phyloP scores from a whole-genome alignment of 2,329 filamentous ascomycete species.

The Venturia effusa region DNA sequence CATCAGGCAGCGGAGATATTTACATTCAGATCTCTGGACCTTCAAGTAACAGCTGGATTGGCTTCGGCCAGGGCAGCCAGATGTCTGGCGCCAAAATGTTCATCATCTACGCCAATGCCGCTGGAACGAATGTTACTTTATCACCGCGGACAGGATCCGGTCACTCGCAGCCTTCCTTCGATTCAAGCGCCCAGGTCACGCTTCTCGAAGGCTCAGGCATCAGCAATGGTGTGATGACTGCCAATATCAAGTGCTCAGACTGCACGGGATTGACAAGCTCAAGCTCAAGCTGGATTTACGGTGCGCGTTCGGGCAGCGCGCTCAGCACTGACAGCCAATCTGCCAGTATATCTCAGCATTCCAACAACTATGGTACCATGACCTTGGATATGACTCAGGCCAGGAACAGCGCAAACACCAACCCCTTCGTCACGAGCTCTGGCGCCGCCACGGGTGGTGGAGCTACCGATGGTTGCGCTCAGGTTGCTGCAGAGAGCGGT shows the following conservation, averaged over 20 bases:
- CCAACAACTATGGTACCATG: conserved; percentile 28
- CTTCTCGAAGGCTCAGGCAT: conserved; percentile 45
- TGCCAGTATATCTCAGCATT: conserved; percentile 36
- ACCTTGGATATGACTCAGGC: conserved; percentile 37
- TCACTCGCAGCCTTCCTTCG: conserved; percentile 31
- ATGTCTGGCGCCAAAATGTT: conserved; percentile 50
- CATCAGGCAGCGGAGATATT: conserved; percentile 42
- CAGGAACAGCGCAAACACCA: conserved; percentile 32
- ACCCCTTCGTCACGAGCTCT: conserved; percentile 26
- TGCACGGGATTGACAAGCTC: conserved; percentile 36
- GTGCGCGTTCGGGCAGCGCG: conserved; percentile 33
- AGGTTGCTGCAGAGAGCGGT: neutral
- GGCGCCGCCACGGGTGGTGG: neutral
- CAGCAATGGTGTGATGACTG: conserved; percentile 40
- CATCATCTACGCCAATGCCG: conserved; percentile 43
- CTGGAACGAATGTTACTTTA: conserved; percentile 45
- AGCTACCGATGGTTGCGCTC: neutral
- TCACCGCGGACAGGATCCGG: conserved; percentile 40
- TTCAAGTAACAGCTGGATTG: conserved; percentile 42
- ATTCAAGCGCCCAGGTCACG: conserved; percentile 32
- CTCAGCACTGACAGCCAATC: conserved; percentile 36
- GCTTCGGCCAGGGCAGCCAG: conserved; percentile 41
- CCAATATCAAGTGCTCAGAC: conserved; percentile 41
- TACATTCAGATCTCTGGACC: conserved; percentile 48
- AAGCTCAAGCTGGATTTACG: conserved; percentile 41